A percentile compares a stretch with the other conserved stretches of the same genome.
These are phyloP conservation scores for Exophiala mesophila DNA, from an alignment of 2,329 filamentous ascomycete species.

Conservation along the genomic window DNA sequence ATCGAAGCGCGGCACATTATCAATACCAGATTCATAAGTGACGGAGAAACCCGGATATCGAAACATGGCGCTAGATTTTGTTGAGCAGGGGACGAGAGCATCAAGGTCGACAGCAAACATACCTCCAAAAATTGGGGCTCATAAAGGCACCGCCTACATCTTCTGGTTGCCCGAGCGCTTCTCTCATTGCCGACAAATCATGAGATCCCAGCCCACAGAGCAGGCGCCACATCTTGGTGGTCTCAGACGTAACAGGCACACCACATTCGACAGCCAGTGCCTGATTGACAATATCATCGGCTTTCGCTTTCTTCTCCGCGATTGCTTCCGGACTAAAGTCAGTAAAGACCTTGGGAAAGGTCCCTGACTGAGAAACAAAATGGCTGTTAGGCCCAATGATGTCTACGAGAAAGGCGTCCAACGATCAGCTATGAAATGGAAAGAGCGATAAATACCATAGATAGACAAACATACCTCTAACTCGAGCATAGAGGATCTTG, in stretches of 20 bases:
- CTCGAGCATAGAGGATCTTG: conserved; percentile 52
- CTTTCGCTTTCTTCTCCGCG: conserved; percentile 24
- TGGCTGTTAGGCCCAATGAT: conserved; percentile 51
- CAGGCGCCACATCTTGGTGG: conserved; percentile 33
- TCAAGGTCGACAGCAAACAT: not conserved
- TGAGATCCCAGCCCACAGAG: conserved; percentile 49
- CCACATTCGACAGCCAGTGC: conserved; percentile 33
- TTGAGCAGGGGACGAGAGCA: conserved; percentile 29
- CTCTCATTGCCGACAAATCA: conserved; percentile 51
- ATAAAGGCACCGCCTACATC: conserved; percentile 38
- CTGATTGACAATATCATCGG: conserved; percentile 29
- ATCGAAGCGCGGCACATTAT: conserved; percentile 65
- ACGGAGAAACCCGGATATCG: conserved; percentile 44
- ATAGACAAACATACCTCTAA: conserved; percentile 14
- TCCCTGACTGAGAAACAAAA: conserved; percentile 32
- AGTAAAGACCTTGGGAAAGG: conserved; percentile 27
- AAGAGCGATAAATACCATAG: too few species aligned
- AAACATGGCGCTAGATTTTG: conserved; percentile 37
- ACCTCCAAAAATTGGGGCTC: conserved; percentile 33
- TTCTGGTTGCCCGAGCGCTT: conserved; percentile 47
- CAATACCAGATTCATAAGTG: conserved; percentile 54
- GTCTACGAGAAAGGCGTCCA: conserved; percentile 33
- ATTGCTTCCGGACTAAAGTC: conserved; percentile 36
- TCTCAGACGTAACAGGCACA: conserved; percentile 28
- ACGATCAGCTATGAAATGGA: too few species aligned